A percentile compares a stretch with the other conserved stretches of the same genome.
phyloP scores from a whole-genome alignment of 2,329 filamentous ascomycete genomes.

The Colletotrichum incanum region DNA sequence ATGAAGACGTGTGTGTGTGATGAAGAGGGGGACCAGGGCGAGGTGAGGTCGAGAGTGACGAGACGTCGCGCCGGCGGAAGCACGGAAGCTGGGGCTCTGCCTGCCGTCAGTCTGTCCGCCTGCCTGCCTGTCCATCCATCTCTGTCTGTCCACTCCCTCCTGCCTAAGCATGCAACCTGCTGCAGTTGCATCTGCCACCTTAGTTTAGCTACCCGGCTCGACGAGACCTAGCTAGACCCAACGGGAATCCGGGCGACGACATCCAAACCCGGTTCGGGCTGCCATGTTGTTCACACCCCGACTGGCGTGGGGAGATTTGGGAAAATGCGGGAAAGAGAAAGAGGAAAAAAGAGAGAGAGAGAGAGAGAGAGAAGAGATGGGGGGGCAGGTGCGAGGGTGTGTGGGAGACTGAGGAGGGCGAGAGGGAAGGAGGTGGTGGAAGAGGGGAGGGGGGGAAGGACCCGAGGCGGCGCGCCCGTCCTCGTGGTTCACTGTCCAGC shows the following conservation, averaged over 20 bases:
- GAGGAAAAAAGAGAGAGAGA: neutral
- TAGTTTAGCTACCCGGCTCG: conserved; percentile 5
- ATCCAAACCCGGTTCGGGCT: neutral
- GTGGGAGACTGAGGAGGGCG: neutral
- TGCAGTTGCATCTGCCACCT: conserved; percentile 2
- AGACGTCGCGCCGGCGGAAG: conserved; percentile 5
- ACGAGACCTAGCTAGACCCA: conserved; percentile 15
- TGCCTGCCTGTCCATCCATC: neutral
- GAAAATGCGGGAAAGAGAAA: neutral
- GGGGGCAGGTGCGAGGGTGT: neutral
- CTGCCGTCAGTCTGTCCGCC: neutral
- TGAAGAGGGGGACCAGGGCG: neutral
- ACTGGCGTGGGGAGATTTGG: neutral
- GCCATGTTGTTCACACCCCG: neutral
- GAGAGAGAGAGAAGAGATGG: neutral
- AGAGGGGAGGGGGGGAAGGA: neutral
- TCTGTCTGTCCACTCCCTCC: neutral
- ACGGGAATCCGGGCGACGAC: conserved; percentile 7
- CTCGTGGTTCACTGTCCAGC: conserved; percentile 12
- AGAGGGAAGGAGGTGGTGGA: neutral
- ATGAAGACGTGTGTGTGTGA: neutral
- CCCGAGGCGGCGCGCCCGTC: conserved; percentile 12
- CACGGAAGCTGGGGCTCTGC: conserved; percentile 31
- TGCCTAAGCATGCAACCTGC: neutral
- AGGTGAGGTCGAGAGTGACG: neutral